phyloP scores from a whole-genome alignment of 2,329 filamentous ascomycete genomes.

The Lachnellula hyalina region DNA sequence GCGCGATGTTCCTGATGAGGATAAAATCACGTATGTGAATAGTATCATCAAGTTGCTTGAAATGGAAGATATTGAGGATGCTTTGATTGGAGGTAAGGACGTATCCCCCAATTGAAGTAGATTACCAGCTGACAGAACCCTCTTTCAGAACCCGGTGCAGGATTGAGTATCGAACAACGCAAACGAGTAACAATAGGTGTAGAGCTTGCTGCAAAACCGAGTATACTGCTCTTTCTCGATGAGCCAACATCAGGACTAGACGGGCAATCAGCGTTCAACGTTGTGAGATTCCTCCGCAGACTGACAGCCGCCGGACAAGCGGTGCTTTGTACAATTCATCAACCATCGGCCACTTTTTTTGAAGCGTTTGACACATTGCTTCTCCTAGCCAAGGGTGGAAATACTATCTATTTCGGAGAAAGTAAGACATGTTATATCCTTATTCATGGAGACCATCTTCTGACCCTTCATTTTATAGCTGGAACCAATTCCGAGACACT shows the following conservation, averaged over 20 bases:
- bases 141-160: constrained; percentile 35
- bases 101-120: constrained; percentile 22
- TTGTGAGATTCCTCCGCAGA: constrained; percentile 56
- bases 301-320: constrained; percentile 51
- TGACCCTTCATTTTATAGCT: no score
- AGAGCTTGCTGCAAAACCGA: constrained; percentile 51
- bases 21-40: constrained; percentile 83
- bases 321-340: constrained; percentile 51
- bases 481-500: no score
- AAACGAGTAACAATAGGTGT: constrained; percentile 58
- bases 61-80: constrained; percentile 62
- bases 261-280: constrained; percentile 58
- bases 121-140: no score
- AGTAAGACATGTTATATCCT: constrained; percentile 54
- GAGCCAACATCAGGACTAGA: constrained; percentile 60
- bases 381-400: constrained; percentile 59
- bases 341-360: constrained; percentile 49
- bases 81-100: constrained; percentile 54
- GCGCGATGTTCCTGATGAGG: constrained; percentile 59
- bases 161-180: constrained; percentile 56
- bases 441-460: constrained; percentile 38
- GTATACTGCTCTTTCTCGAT: constrained; percentile 56
- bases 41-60: constrained; percentile 62
- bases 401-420: constrained; percentile 64
- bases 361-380: constrained; percentile 55